These are phyloP conservation scores for Fusarium sp. DNA, from an alignment of 2,329 filamentous ascomycete genomes.

Conservation along the genomic window DNA sequence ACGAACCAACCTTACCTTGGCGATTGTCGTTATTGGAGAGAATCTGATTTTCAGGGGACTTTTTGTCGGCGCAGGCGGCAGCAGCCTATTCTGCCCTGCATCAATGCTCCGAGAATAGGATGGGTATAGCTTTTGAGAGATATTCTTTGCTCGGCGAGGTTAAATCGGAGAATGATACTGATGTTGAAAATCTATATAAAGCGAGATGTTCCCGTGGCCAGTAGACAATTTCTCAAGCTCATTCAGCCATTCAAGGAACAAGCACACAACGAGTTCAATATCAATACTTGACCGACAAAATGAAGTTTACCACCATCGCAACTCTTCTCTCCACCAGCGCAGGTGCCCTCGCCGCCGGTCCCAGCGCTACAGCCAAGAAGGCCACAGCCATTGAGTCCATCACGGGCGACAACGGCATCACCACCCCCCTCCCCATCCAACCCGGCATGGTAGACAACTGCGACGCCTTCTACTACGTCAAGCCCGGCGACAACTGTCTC, in stretches of 20 bases:
- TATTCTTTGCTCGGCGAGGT: neutral
- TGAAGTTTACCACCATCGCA: constrained; percentile 4
- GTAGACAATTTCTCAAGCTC: neutral
- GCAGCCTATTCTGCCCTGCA: neutral
- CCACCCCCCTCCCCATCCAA: constrained; percentile 11
- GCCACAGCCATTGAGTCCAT: neutral
- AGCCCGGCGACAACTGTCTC: neutral
- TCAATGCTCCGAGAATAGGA: neutral
- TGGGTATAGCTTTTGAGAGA: neutral
- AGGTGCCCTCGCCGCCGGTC: neutral
- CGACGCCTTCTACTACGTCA: neutral
- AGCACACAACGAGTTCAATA: neutral
- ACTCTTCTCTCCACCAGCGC: neutral
- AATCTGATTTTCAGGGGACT: neutral
- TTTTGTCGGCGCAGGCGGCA: neutral
- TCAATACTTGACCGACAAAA: neutral
- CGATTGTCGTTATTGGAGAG: neutral
- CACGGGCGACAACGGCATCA: constrained; percentile 5
- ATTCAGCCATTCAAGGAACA: neutral
- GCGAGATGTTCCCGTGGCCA: accelerated
- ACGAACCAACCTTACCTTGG: neutral
- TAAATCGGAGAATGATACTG: neutral
- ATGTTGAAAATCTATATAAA: neutral
- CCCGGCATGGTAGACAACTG: constrained; percentile 19
- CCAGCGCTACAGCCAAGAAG: neutral